Percentiles rank a stretch among this genome's conserved stretches.
These are phyloP conservation scores for Trichoderma virens DNA, from an alignment of 495 filamentous ascomycete species.

Conservation along the genomic window DNA sequence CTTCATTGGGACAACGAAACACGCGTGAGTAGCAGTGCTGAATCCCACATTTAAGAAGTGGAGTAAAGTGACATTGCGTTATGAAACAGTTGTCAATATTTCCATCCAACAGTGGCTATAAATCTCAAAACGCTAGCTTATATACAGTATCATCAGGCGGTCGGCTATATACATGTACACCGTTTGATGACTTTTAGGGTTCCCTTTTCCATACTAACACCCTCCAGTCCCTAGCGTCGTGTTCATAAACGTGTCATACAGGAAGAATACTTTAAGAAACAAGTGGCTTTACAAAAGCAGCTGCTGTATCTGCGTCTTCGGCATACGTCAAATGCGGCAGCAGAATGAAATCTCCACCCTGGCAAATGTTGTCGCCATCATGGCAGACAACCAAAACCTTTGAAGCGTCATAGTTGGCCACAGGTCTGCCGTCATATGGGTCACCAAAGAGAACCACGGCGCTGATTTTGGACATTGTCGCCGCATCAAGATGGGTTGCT, in stretches of 20 bases:
- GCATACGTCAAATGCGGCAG: slow-evolving; percentile 47
- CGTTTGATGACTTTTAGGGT: no score
- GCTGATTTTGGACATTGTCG: slow-evolving; percentile 24
- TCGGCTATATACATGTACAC: background rate
- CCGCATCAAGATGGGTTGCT: slow-evolving; percentile 26
- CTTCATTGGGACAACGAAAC: no score
- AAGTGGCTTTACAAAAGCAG: slow-evolving; percentile 32
- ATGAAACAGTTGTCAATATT: no score
- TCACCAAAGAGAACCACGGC: slow-evolving; percentile 52
- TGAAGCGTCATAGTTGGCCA: slow-evolving; percentile 35
- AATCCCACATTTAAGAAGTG: no score
- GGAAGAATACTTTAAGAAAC: background rate
- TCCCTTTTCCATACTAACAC: background rate
- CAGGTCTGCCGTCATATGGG: slow-evolving; percentile 35
- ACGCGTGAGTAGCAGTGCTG: no score
- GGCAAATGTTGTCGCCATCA: slow-evolving; percentile 46
- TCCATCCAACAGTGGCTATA: background rate
- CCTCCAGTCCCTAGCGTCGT: background rate
- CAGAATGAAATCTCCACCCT: slow-evolving; percentile 40
- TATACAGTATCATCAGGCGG: background rate
- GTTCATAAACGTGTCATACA: background rate
- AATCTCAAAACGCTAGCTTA: background rate
- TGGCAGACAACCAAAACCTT: slow-evolving; percentile 48
- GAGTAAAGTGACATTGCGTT: no score
- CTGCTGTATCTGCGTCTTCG: slow-evolving; percentile 37